Base-by-base conservation (phyloP, 805 yeast species). In the Saccharomyces eubayanus region DNA sequence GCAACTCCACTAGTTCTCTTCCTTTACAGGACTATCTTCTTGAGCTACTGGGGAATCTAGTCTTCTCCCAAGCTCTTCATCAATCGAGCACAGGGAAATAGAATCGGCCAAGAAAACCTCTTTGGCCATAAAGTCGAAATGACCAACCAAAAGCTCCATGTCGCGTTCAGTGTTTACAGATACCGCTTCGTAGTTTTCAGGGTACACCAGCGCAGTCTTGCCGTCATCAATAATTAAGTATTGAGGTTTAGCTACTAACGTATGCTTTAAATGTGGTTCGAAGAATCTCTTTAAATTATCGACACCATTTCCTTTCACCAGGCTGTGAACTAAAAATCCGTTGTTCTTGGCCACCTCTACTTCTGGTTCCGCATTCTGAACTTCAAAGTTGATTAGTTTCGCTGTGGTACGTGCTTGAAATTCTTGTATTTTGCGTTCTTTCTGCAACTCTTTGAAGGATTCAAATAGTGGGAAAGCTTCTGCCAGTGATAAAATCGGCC, bases 281-380 rank as follows among this genome's bases (percentile, higher is more conserved):
- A 77, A 63, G 9, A 67, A 62, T 0, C 55, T 60, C 49, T 74
- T 77, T 10, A 83, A 57, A 20, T 75, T 78, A 8, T 74, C 76
- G 51, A 68, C 70, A 0, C 82, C 76, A 1, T 78, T 73, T 0
- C 87, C 88, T 50, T 77, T 72, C 41, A 78, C 77, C 2, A 81
- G 72, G 52, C 80, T 83, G 36, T 72, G 71, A 11, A 86, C 74
- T 14, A 79, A 60, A 51, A 85, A 71, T 0, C 86, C 82, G 66
- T 85, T 85, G 67, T 62, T 65, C 11, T 72, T 63, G 4, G 70
- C 68, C 8, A 46, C 53, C 16, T 67, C 67, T n/a, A 65, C 57
- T 9, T 63, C 62, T 2, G 54, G 56, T 31, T 56, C 55, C 48
- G 57, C 49, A 50, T 65, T 57, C 57, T 62, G 53, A 56, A 56